phyloP scores from a whole-genome alignment of 768 basidiomycete species.

The Strobilomyces echinocephalus region DNA sequence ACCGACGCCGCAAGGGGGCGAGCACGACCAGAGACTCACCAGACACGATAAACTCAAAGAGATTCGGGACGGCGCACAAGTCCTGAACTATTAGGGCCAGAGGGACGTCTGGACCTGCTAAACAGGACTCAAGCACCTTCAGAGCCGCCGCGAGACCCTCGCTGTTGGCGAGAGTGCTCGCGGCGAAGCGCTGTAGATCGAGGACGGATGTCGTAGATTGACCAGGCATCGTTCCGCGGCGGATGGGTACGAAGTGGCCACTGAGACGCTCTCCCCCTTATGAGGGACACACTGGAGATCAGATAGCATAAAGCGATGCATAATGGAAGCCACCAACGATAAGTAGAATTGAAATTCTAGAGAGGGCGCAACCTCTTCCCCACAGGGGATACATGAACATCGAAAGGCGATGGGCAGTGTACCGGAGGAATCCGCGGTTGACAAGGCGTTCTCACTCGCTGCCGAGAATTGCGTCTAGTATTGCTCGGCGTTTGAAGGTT shows the following conservation, averaged over 20 bases:
- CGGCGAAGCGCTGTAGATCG: slow-evolving; percentile 17
- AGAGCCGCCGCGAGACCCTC: slow-evolving; percentile 17
- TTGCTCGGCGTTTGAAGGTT: too few species aligned
- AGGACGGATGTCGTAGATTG: slow-evolving; percentile 5
- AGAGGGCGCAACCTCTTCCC: too few species aligned
- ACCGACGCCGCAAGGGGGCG: neutral
- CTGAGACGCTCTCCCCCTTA: neutral
- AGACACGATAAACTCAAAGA: slow-evolving; percentile 30
- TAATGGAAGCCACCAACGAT: neutral
- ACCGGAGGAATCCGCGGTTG: too few species aligned
- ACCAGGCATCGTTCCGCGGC: neutral
- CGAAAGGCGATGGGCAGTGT: too few species aligned
- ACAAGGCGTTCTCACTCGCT: too few species aligned
- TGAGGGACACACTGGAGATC: neutral
- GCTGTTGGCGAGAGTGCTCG: slow-evolving; percentile 11
- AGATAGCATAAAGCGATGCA: neutral
- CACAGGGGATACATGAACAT: too few species aligned
- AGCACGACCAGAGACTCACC: slow-evolving; percentile 11
- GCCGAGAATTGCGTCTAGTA: too few species aligned
- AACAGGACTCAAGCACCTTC: slow-evolving; percentile 21
- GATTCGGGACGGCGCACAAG: slow-evolving; percentile 21
- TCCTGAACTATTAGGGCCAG: slow-evolving; percentile 25
- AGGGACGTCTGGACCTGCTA: slow-evolving; percentile 16
- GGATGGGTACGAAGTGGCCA: neutral
- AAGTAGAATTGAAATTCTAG: too few species aligned